Evolutionary conservation across 2,329 filamentous ascomycete genomes (phyloP), one percentile per base, ranked within the genome.

Genomic region (Venturia asperata): DNA sequence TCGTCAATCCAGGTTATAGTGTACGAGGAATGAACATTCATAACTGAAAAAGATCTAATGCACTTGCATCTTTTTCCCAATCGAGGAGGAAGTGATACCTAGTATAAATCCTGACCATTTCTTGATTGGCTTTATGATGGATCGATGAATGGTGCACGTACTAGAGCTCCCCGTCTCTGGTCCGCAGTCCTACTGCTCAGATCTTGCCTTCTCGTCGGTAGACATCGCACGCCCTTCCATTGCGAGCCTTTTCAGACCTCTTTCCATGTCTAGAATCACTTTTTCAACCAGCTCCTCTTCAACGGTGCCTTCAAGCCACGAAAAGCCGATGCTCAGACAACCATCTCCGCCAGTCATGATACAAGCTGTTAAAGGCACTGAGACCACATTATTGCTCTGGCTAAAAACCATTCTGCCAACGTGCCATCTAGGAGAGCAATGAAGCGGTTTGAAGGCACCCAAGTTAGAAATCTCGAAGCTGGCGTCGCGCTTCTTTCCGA

Each of bases 391-490:
- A 2, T 74, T 72, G 67, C 76, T 77, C 67, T 82, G 79, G 30
- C 78, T 79, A 64, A 82, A 81, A 4, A 78, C 66, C 69, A 80
- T 74, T 11, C 47, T 52, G n/a, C 47, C 47, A 27, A 52, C 27
- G 4, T 52, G n/a, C 47, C 47, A 52, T 2, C 47, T 24, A 3
- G 77, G 73, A 1, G 74, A 75, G 37, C 80, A 72, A 21, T 66
- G 68, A 68, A 73, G 69, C 9, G 66, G 64, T 17, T 68, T 68
- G 58, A 77, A 72, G 1, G 76, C 69, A 0, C 80, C 80, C 4
- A 82, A 64, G 68, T 81, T 82, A 0, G 80, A 81, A 9, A 82
- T 65, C 67, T 82, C 80, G 27, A 77, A 79, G 10, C 73, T 76
- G 19, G 70, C 68, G 0, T 69, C 70, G 2, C 80, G 71, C 3